Conservation (phyloP, 2,329 filamentous ascomycete species). For the Aspergillus fructus region DNA sequence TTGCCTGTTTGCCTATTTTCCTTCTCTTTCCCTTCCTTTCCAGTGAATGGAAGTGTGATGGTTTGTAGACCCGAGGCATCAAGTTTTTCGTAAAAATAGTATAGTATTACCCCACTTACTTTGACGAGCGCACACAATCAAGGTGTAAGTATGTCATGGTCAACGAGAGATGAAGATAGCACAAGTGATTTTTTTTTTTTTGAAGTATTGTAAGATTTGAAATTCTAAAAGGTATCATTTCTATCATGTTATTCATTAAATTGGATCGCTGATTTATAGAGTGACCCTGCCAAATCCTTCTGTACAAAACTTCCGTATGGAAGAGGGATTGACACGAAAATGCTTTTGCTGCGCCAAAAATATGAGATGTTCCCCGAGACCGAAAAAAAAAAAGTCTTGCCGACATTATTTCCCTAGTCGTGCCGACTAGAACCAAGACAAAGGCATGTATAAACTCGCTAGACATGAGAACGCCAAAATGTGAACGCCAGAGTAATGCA, state of each 20-base stretch:
- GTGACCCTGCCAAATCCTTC: conserved; percentile 7
- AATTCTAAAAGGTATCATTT: conserved; percentile 14
- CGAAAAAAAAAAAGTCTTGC: conserved; percentile 14
- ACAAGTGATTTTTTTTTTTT: background rate
- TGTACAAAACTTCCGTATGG: conserved; percentile 18
- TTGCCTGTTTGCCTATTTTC: background rate
- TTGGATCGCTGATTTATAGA: conserved; percentile 7
- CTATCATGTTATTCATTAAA: conserved; percentile 23
- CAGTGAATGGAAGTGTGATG: background rate
- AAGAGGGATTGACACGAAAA: conserved; percentile 9
- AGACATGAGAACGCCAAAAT: conserved; percentile 14
- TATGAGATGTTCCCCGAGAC: background rate
- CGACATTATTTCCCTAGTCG: conserved; percentile 15
- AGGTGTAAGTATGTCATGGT: background rate
- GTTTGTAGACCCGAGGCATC: background rate
- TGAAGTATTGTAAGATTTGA: background rate
- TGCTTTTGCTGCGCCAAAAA: conserved; percentile 13
- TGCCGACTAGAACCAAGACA: conserved; percentile 10
- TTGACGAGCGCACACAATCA: background rate
- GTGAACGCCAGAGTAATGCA: conserved; percentile 22
- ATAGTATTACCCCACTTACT: background rate
- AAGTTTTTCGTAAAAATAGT: background rate
- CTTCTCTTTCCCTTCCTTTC: background rate
- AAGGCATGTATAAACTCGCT: conserved; percentile 20
- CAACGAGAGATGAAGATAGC: background rate